A percentile compares a stretch with the other conserved stretches of the same genome.
phyloP scores from a whole-genome alignment of 1,284 basidiomycete species.

The Puccinia polysora region DNA sequence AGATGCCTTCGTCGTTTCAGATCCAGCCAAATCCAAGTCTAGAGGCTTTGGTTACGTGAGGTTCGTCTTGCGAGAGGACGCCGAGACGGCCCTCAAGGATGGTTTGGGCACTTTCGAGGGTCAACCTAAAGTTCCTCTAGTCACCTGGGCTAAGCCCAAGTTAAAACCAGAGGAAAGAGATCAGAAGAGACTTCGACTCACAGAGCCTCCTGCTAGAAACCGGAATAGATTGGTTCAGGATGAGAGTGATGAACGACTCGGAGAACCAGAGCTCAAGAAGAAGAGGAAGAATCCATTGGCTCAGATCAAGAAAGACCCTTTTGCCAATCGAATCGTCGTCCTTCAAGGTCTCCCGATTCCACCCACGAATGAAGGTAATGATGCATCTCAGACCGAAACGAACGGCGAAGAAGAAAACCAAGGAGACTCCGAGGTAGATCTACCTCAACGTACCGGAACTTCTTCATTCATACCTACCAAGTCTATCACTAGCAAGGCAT shows the following conservation, averaged over 20 bases:
- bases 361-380: constrained; percentile 53
- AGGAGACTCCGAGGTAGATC: constrained; percentile 60
- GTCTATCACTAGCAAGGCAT: constrained; percentile 43
- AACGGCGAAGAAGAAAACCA: constrained; percentile 77
- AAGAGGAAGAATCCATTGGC: constrained; percentile 42
- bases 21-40: constrained; percentile 70
- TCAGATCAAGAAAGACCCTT: constrained; percentile 58
- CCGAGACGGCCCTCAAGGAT: constrained; percentile 62
- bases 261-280: constrained; percentile 30
- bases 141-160: constrained; percentile 44
- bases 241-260: constrained; percentile 46
- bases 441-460: constrained; percentile 53
- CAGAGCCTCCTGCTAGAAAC: constrained; percentile 64
- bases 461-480: constrained; percentile 25
- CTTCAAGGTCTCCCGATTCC: constrained; percentile 66
- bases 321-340: constrained; percentile 73
- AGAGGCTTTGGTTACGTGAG: constrained; percentile 98
- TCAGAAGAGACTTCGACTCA: constrained; percentile 55
- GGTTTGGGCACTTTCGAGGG: constrained; percentile 26
- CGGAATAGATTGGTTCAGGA: constrained; percentile 68
- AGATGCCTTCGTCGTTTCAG: constrained; percentile 86
- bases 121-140: constrained; percentile 4
- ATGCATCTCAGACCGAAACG: constrained; percentile 60
- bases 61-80: constrained; percentile 84
- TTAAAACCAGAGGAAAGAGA: constrained; percentile 53